Evolutionary conservation across 2,329 filamentous ascomycete genomes (phyloP), one percentile per base, ranked within the genome.

Genomic region (Diaporthe amygdali): DNA sequence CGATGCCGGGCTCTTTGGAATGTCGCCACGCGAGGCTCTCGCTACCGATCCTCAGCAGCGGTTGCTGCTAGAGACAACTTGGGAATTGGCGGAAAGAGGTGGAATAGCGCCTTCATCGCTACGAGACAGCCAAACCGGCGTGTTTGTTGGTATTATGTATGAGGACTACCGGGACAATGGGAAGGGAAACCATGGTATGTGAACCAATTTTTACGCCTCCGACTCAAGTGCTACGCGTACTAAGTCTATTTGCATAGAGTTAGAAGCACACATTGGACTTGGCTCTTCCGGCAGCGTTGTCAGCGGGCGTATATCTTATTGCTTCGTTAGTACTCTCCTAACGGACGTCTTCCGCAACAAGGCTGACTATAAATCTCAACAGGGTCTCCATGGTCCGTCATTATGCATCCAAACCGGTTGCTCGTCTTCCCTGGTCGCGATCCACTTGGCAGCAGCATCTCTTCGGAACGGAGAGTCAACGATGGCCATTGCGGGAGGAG

Each of bases 1-100:
- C 32, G 70, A 77, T 1, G 71, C 77, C 39, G 77, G 78, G 2
- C 81, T 82, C 49, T 74, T 78, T 66, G 72, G 74, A 14, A 77
- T 77, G 55, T 73, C 74, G 2, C 72, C 74, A 14, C 39, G 68
- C 0, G 75, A 77, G 52, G 76, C 76, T 46, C 70, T 74, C 39
- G 56, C 70, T 15, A 76, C 77, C 59, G 68, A 71, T 32, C 68
- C 61, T 1, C 68, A 70, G 17, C 71, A 67, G 68, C 27, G 70
- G 6, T n/a, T 76, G 39, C 59, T 72, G 27, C 71, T 75, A 5
- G 74, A 77, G 56, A 74, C 74, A n/a, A 73, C 74, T 12, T 76
- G 74, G 63, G 73, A 76, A 44, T 46, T 71, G 20, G 66, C 76
- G n/a, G 76, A 77, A 51, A 61, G 69, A 32, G 72, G 78, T 15